Percentiles rank a stretch among this genome's conserved stretches.
Conservation (phyloP, 2,329 filamentous ascomycete genomes). For the Neurospora sp. region DNA sequence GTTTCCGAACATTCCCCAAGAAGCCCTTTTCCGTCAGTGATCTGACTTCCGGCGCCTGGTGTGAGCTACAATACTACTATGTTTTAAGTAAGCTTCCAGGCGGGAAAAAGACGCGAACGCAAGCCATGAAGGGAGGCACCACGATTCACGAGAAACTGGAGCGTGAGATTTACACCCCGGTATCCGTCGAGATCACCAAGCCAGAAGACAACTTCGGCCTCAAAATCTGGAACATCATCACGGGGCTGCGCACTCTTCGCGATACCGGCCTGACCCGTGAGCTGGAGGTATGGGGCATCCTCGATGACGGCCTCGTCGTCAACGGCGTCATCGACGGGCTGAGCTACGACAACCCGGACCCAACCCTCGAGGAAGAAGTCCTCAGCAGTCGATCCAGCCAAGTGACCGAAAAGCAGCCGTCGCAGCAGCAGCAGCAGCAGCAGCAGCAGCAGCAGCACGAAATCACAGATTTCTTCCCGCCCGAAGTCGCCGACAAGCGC, state of each 20-base stretch:
- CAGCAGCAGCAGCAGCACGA: conserved; percentile 19
- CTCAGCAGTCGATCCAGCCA: conserved; percentile 24
- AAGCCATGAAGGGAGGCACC: conserved; percentile 76
- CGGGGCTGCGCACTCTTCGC: conserved; percentile 66
- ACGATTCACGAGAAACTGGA: conserved; percentile 76
- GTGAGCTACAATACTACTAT: conserved; percentile 90
- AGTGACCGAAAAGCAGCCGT: conserved; percentile 17
- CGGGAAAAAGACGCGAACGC: conserved; percentile 65
- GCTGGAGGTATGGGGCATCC: conserved; percentile 73
- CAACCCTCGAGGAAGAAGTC: conserved; percentile 55
- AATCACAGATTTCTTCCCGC: conserved; percentile 32
- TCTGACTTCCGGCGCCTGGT: conserved; percentile 84
- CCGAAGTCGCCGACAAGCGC: conserved; percentile 5
- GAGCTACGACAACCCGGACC: conserved; percentile 66
- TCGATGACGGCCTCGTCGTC: conserved; percentile 67
- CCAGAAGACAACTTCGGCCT: conserved; percentile 78
- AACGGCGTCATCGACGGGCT: conserved; percentile 87
- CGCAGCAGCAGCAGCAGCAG: conserved; percentile 17
- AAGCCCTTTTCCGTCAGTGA: conserved; percentile 84
- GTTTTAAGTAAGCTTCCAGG: conserved; percentile 61
- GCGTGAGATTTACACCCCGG: conserved; percentile 70
- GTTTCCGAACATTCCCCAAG: conserved; percentile 67
- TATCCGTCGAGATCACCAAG: conserved; percentile 60
- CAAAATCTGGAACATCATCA: conserved; percentile 82
- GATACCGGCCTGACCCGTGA: conserved; percentile 65